phyloP scores from a whole-genome alignment of 2,329 filamentous ascomycete species.

The Paraphaeosphaeria minitans region DNA sequence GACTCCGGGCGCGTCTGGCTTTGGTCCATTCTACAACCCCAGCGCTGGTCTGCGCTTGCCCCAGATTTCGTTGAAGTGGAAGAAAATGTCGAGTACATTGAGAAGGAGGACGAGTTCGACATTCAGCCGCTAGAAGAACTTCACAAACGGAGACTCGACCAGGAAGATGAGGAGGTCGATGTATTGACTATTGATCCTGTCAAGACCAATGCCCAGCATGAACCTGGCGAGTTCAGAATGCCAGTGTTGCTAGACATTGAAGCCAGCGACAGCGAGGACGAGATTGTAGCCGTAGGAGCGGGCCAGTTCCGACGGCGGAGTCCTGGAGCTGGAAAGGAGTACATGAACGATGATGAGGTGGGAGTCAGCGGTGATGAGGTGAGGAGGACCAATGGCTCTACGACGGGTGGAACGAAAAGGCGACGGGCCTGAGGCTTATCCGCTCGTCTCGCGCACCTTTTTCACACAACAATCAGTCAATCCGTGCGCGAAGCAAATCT shows the following conservation, averaged over 20 bases:
- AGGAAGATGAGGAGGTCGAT: constrained; percentile 92
- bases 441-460: neutral
- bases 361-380: constrained; percentile 44
- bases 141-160: constrained; percentile 84
- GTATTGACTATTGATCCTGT: constrained; percentile 75
- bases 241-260: constrained; percentile 91
- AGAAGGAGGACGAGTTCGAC: constrained; percentile 96
- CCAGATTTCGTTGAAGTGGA: constrained; percentile 98
- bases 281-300: constrained; percentile 69
- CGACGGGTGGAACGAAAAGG: constrained; percentile 43
- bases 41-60: constrained; percentile 95
- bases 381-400: constrained; percentile 37
- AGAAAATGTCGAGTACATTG: constrained; percentile 96
- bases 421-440: constrained; percentile 22
- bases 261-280: constrained; percentile 94
- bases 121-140: constrained; percentile 95
- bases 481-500: neutral
- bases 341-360: constrained; percentile 63
- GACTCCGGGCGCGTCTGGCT: constrained; percentile 94
- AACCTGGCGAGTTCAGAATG: constrained; percentile 74
- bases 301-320: constrained; percentile 90
- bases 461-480: neutral
- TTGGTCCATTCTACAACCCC: constrained; percentile 93
- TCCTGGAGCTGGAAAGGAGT: constrained; percentile 73
- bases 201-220: constrained; percentile 60